These are phyloP conservation scores for Suillus placidus DNA, from an alignment of 768 basidiomycete genomes.

Conservation along the genomic window DNA sequence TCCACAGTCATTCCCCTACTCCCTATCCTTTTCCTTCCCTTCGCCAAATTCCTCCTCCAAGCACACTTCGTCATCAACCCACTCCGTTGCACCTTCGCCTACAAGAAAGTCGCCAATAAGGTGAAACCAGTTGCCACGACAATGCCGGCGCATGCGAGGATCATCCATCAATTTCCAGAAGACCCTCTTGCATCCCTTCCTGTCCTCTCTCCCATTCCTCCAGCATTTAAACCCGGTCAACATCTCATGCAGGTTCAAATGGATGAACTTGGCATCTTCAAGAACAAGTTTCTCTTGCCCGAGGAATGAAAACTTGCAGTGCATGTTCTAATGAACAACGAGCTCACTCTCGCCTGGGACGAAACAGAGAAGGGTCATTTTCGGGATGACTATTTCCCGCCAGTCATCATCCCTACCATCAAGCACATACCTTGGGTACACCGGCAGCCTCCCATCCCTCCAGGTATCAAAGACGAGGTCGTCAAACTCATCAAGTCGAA, in stretches of 20 bases:
- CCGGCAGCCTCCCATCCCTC: too few relatives aligned
- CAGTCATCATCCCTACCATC: slow-evolving; percentile 36
- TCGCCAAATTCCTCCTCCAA: not conserved
- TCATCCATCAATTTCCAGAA: slow-evolving; percentile 32
- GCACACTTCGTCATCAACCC: not conserved
- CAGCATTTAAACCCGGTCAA: not conserved
- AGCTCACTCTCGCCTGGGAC: slow-evolving; percentile 42
- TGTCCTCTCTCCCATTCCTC: not conserved
- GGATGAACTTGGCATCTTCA: not conserved
- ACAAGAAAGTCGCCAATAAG: slow-evolving; percentile 36
- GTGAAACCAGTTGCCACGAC: slow-evolving; percentile 34
- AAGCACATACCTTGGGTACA: slow-evolving; percentile 41
- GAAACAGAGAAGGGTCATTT: slow-evolving; percentile 40
- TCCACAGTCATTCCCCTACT: rapidly evolving
- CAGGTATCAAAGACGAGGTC: too few relatives aligned
- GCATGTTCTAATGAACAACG: slow-evolving; percentile 33
- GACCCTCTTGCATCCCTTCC: slow-evolving; percentile 38
- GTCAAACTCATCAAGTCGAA: too few relatives aligned
- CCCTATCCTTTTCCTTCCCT: not conserved
- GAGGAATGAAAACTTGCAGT: slow-evolving; percentile 8
- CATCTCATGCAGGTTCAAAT: not conserved
- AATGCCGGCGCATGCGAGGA: slow-evolving; percentile 36
- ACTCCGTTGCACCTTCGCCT: slow-evolving; percentile 12
- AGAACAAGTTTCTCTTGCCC: slow-evolving; percentile 2
- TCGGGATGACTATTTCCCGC: slow-evolving; percentile 35